phyloP scores from a whole-genome alignment of 1,139 yeast genomes.

The Magnusiomyces tetraspermus region DNA sequence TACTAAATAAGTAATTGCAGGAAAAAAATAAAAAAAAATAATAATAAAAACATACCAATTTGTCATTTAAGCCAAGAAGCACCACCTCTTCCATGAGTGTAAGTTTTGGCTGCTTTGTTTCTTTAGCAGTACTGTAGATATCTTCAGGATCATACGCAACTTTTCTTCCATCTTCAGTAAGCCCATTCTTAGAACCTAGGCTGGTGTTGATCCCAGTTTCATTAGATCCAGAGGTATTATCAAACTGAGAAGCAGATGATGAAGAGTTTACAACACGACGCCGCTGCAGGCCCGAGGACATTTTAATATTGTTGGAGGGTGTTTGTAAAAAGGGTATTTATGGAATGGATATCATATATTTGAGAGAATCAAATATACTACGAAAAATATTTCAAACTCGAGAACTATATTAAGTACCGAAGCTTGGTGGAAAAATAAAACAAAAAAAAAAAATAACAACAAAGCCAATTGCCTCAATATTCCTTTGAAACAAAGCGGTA shows the following conservation, averaged over 20 bases:
- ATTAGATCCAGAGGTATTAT: not conserved
- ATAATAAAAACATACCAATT: conserved; percentile 38
- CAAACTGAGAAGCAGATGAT: not conserved
- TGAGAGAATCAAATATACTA: too few species aligned
- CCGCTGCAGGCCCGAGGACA: conserved; percentile 39
- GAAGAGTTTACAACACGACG: conserved; percentile 35
- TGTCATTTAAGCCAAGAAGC: conserved; percentile 85
- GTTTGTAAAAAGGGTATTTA: too few species aligned
- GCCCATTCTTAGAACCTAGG: conserved; percentile 9
- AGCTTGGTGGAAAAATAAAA: too few species aligned
- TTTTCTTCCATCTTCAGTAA: conserved; percentile 39
- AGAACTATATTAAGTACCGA: too few species aligned
- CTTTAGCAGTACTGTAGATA: conserved; percentile 42
- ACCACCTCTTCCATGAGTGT: conserved; percentile 96
- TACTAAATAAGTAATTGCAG: too few species aligned
- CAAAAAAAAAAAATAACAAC: too few species aligned
- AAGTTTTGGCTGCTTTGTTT: conserved; percentile 51
- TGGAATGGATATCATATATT: too few species aligned
- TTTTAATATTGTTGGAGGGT: conserved; percentile 7
- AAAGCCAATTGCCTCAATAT: too few species aligned
- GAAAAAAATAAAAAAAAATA: not conserved
- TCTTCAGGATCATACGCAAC: conserved; percentile 81
- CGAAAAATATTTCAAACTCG: too few species aligned
- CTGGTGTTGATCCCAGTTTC: conserved; percentile 6
- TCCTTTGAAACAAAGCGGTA: too few species aligned